Evolutionary conservation across 2,329 filamentous ascomycete species (phyloP), one percentile per base, ranked within the genome.

Genomic region (Claviceps capensis): DNA sequence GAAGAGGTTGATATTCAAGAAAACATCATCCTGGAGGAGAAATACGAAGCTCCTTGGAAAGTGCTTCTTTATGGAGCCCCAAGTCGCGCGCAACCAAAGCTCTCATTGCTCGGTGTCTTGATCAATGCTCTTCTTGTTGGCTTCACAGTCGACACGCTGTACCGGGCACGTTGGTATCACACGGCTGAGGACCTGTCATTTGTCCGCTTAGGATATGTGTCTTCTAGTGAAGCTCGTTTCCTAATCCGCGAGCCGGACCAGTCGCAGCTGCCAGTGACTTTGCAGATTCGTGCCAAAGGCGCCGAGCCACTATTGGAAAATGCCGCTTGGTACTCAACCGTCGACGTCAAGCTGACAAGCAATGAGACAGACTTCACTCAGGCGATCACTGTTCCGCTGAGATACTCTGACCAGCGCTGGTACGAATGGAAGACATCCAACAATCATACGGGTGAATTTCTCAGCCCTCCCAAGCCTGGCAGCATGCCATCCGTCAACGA

Each of bases 391-490:
- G 73, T 96, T 40, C 76, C 78, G 0, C 69, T 85, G 14, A 69
- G 65, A 26, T 74, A 90, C 56, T 74, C 77, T 8, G 78, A 86
- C 11, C 84, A 88, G 59, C 85, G 82, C 3, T 72, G 74, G 1
- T 98, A 96, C 63, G 82, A 88, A 60, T 98, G 93, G 75, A 76
- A 77, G 7, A 82, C 90, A 1, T 95, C 89, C 0, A 94, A 93
- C 64, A 90, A 93, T 63, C 84, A 91, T 60, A 82, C 81, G 0
- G 93, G 93, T 47, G 81, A 81, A 57, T 95, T 98, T 61, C 79
- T 78, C 3, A 83, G 88, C 0, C 84, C 89, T 1, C 88, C 91
- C 1, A 78, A 75, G 38, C 71, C 81, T 0, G 88, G 89, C 11
- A 73, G 77, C 1, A 75, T 78, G 56, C 77, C 81, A 0, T 70